A percentile compares a stretch with the other conserved stretches of the same genome.
These are phyloP conservation scores for Colletotrichum liriopes DNA, from an alignment of 2,329 filamentous ascomycete species.

Conservation along the genomic window DNA sequence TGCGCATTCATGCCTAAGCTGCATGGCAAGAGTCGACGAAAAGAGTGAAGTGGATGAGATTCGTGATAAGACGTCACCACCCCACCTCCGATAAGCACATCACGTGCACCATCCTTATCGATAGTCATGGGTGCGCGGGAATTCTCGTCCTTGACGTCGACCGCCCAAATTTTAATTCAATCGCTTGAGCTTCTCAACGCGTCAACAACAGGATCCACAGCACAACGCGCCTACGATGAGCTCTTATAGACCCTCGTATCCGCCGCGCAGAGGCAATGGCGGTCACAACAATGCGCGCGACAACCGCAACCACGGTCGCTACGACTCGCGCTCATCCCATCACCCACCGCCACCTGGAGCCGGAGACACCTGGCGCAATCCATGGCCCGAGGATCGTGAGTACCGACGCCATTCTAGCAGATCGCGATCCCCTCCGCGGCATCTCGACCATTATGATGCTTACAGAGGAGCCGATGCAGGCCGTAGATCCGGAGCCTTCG, in stretches of 20 bases:
- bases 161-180: slow-evolving; percentile 28
- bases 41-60: background rate
- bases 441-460: slow-evolving; percentile 31
- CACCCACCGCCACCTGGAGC: slow-evolving; percentile 31
- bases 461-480: slow-evolving; percentile 36
- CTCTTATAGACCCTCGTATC: slow-evolving; percentile 40
- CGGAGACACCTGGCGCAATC: slow-evolving; percentile 30
- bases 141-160: slow-evolving; percentile 33
- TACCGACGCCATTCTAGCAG: slow-evolving; percentile 31
- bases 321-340: slow-evolving; percentile 15
- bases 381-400: slow-evolving; percentile 42
- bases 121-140: slow-evolving; percentile 26
- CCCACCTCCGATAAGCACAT: background rate
- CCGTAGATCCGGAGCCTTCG: slow-evolving; percentile 36
- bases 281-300: slow-evolving; percentile 11
- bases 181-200: slow-evolving; percentile 32
- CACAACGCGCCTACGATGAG: slow-evolving; percentile 41
- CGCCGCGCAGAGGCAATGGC: slow-evolving; percentile 28
- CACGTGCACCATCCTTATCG: slow-evolving; percentile 34
- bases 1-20: background rate
- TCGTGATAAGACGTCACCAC: slow-evolving; percentile 14
- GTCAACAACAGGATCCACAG: slow-evolving; percentile 41
- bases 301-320: slow-evolving; percentile 30
- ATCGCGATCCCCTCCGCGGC: slow-evolving; percentile 34
- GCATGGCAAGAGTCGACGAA: background rate